Evolutionary conservation across 441 rosid genomes (phyloP), one percentile per base, ranked within the genome.

Genomic region (Lepidium campestre): DNA sequence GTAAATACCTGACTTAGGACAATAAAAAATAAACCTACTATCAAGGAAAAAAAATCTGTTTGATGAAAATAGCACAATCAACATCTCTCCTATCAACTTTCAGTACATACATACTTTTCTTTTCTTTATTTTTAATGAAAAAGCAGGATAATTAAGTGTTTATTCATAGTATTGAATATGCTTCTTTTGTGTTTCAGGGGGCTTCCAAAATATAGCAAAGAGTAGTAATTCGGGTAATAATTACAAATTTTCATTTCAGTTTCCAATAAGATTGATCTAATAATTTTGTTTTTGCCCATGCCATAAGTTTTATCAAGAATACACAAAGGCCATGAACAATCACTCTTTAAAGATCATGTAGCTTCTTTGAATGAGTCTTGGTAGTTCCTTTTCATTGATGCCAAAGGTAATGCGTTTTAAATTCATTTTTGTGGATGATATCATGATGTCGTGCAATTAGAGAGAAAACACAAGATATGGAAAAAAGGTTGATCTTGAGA

Each of bases 61-160:
- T 62, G 96, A 91, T 76, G 98, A 90, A 50, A 85, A 88, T 69
- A 94, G 99, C 83, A 85, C 93, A 15, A 91, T 94, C 66, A 59
- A 89, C 1, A 36, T 86, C 49, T 94, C 99, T 57, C 99, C 98
- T 22, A 97, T 94, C 52, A 94, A 94, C 79, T 94, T 94, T 81
- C 83, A 91, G 99, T 94, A 36, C 69, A 31, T 29, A 7, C 34
- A 29, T 42, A 27, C 12, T 63, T 1, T 36, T 55, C 36, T 46
- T 25, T 15, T 10, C 37, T 14, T 42, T 37, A 18, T 15, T 11
- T 41, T 14, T 20, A 49, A n/a, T 45, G 39, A 1, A 13, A 53
- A 42, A 19, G 27, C 46, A 15, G 36, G 20, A 23, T 52, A 5
- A 35, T 64, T 50, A 27, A n/a, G 49, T 65, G 45, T 39, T 12